Evolutionary conservation across 805 yeast genomes (phyloP), one percentile per base, ranked within the genome.

Genomic region (Kodamaea neixiangensis): DNA sequence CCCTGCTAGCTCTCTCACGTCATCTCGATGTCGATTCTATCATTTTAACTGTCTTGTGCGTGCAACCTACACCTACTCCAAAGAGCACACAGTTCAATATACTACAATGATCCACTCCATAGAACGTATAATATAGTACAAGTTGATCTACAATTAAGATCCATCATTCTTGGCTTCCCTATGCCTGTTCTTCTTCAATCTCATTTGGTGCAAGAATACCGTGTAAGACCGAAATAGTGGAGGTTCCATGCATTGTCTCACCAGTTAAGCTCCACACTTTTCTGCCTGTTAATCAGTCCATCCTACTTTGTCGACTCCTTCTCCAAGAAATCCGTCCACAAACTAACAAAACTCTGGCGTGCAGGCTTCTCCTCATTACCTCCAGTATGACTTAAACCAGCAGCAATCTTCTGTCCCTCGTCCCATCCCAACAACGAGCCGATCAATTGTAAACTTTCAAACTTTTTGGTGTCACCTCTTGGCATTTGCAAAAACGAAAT

Each of bases 391-490:
- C 80, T 63, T 47, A 89, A 69, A 0, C 97, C 97, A 1, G 96
- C 96, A 54, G 85, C 87, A 19, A 82, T 72, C 60, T 80, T 83
- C 64, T 87, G 83, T 41, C 80, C 84, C 46, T 89, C 94, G 66
- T 87, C 93, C 99, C 99, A 94, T 52, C 81, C 86, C 52, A 94
- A 74, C 57, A 86, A 85, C 53, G 89, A 88, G 9, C 96, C 80
- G 39, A 94, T 86, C 53, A 94, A 78, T 63, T 83, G 88, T 45
- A 94, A 76, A 3, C 94, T 96, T 75, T 94, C 98, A 64, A 88
- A 94, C 68, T 94, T 91, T 69, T 92, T 93, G 7, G 96, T 80
- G 65, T 94, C 99, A 1, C 94, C 97, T 54, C 99, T 76, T 5
- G 97, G 97, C 25, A 93, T 75, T 31, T 86, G 86, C 14, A 94